These are phyloP conservation scores for Plenodomus biglobosus DNA, from an alignment of 2,329 filamentous ascomycete species.

Conservation along the genomic window DNA sequence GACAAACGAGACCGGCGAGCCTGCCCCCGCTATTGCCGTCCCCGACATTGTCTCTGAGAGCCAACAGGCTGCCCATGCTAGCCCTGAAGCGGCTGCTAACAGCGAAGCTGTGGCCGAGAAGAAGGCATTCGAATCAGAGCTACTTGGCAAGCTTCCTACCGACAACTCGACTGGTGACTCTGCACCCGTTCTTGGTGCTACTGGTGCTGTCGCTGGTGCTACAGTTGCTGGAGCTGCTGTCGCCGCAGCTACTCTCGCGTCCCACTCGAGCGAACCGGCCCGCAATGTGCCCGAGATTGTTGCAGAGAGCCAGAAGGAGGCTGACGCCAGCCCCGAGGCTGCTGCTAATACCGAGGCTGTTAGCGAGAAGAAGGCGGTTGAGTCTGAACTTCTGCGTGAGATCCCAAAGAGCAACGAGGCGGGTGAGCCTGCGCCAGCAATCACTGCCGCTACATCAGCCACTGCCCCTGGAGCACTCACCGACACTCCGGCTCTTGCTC, in stretches of 20 bases:
- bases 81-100: conserved; percentile 67
- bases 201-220: neutral
- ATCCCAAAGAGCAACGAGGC: conserved; percentile 46
- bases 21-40: conserved; percentile 41
- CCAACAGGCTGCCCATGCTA: conserved; percentile 63
- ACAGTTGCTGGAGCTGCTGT: neutral
- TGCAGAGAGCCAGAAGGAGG: conserved; percentile 69
- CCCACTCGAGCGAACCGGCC: conserved; percentile 23
- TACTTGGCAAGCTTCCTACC: conserved; percentile 50
- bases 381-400: conserved; percentile 63
- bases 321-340: conserved; percentile 64
- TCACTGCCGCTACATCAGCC: conserved; percentile 16
- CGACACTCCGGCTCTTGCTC: conserved; percentile 31
- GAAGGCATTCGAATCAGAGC: conserved; percentile 69
- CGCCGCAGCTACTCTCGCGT: neutral
- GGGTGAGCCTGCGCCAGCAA: conserved; percentile 33
- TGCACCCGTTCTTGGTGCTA: conserved; percentile 28
- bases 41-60: conserved; percentile 68
- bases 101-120: conserved; percentile 69
- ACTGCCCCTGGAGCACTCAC: conserved; percentile 14
- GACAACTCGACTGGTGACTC: conserved; percentile 45
- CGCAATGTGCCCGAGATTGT: conserved; percentile 54
- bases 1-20: conserved; percentile 43
- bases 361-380: conserved; percentile 68
- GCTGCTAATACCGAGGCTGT: conserved; percentile 66